Evolutionary conservation across 306 rosid species (phyloP).

Genomic region (Pyrus betulifolia): DNA sequence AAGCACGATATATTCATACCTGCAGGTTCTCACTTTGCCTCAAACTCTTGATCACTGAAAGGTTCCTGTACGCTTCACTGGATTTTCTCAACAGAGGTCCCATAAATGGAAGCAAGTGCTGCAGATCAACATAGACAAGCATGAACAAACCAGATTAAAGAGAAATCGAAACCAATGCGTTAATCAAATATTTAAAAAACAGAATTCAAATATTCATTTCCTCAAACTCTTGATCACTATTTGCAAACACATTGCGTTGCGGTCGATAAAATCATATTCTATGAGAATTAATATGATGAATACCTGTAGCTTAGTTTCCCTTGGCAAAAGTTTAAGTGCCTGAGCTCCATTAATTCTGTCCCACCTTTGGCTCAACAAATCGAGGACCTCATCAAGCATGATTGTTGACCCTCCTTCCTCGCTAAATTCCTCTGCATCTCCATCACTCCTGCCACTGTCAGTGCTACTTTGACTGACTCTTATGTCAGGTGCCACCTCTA

Average conservation of each 20-base stretch:
- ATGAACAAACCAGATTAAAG: not conserved
- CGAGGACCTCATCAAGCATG: slow-evolving; percentile 88
- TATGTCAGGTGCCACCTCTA: slow-evolving; percentile 88
- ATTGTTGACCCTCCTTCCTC: slow-evolving; percentile 62
- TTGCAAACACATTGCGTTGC: not conserved
- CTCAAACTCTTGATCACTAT: too few relatives aligned
- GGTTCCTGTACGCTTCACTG: slow-evolving; percentile 80
- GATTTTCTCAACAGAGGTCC: slow-evolving; percentile 94
- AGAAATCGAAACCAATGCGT: not conserved
- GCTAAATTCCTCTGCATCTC: slow-evolving; percentile 63
- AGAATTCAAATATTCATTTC: not conserved
- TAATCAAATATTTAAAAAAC: not conserved
- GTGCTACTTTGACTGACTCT: slow-evolving; percentile 61
- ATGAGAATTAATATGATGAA: slow-evolving; percentile 1
- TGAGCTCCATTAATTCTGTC: slow-evolving; percentile 94
- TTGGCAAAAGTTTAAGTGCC: slow-evolving; percentile 89
- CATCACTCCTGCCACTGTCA: slow-evolving; percentile 84
- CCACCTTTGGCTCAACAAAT: slow-evolving; percentile 86
- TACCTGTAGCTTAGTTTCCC: slow-evolving; percentile 94
- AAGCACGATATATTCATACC: slow-evolving; percentile 42
- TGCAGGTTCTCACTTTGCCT: slow-evolving; percentile 90
- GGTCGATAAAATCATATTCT: not conserved
- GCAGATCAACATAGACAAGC: slow-evolving; percentile 21
- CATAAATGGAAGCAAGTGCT: slow-evolving; percentile 87
- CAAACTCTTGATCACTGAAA: slow-evolving; percentile 81